Evolutionary conservation across 176 grass and related monocot genomes (phyloP), one percentile per base, ranked within the genome.

Genomic region (Calamus simplicifolius): DNA sequence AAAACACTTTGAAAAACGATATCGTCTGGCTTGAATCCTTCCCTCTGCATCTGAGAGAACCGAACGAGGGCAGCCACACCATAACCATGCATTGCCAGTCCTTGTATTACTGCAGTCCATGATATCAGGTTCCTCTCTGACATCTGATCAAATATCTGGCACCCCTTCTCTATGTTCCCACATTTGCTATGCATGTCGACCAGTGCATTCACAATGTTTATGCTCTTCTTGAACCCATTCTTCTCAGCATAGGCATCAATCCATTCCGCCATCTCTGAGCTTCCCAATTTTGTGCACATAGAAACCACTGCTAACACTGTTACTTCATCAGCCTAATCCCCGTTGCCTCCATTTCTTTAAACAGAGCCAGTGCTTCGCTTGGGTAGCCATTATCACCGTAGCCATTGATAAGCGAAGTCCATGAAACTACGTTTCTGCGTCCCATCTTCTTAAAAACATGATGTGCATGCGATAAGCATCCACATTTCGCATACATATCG

Each of bases 341-440:
- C 48, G 69, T 29, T 18, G 28, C 28, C 58, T 64, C 48, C 86
- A 89, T 85, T n/a, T 89, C 50, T 28, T 76, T 27, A 4, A 81
- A 85, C n/a, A 81, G 58, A 51, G 26, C 0, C 51, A 81, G 2
- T 3, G 74, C 81, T 58, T 81, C 62, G 2, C 8, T 25, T 1
- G 62, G 71, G 13, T 13, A 23, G 1, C 54, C 74, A 54, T 69
- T 79, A 18, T 78, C 54, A 5, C 74, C 54, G 35, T 73, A 85
- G 27, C 74, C 81, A 38, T 66, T 81, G 58, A 85, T 85, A 62
- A 89, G 75, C 63, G 66, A 81, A 29, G 86, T 81, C 81, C 86
- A 89, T 3, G 81, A 79, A 7, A 89, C 81, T 27, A 29, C 43
- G 27, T 61, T 81, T 68, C 55, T 79, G 50, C 30, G 63, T 19